Evolutionary conservation across 805 yeast genomes (phyloP), one percentile per base, ranked within the genome.

Genomic region (Middelhovenomyces tepae): DNA sequence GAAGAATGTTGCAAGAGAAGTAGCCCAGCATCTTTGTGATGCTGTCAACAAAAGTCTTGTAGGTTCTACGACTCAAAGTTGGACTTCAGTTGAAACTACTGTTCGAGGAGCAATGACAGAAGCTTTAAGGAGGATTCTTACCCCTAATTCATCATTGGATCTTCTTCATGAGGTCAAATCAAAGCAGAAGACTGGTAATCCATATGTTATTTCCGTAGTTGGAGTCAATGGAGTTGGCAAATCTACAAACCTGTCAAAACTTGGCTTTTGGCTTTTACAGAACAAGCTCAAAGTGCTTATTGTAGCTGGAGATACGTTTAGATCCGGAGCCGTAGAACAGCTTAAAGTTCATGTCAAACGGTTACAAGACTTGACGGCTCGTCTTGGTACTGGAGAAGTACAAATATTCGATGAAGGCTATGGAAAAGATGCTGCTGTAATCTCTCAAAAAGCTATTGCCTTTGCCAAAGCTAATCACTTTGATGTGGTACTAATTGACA

Each of bases 291-390:
- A 72, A 44, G 94, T 89, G 1, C 65, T 89, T 33, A 81, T 89
- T 47, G 93, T 94, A 15, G 98, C 98, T 0, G 89, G 97, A 61
- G 98, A 89, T 61, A 91, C 98, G 1, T 89, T 89, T 62, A 71
- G 98, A 58, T 84, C 95, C 1, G 98, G 98, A 33, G 98, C 98
- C 1, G 96, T 89, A n/a, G 97, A 89, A 56, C 98, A 89, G 60
- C 65, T 89, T 40, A 75, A 91, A 45, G 95, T 87, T 2, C 98
- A 89, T 59, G 97, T 89, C 2, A 77, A 78, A 40, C 83, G 91
- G 49, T 64, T 89, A 42, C 72, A 77, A 34, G 75, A 75, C 41
- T 64, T 87, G 26, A 77, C 84, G 20, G 71, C 67, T 29, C 56
- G 69, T 3, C 55, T 64, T 11, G 64, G 70, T 2, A 48, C 57